Evolutionary conservation across 257 asterid genomes (phyloP), one percentile per base, ranked within the genome.

Genomic region (Henckelia pumila): DNA sequence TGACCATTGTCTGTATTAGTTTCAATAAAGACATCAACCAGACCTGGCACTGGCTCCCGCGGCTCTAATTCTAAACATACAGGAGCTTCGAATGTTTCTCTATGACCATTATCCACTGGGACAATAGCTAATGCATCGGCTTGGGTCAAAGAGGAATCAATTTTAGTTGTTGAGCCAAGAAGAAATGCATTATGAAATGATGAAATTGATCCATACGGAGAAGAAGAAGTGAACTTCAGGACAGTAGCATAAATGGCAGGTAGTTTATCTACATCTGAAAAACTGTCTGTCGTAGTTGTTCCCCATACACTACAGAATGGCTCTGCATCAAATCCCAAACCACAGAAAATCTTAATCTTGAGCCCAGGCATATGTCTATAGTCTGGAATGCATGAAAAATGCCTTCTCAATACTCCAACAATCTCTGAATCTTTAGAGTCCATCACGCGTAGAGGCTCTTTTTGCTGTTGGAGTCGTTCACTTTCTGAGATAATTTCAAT

Each of bases 1-100:
- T 83, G 89, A 56, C 95, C 92, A 68, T 86, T 79, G 65, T 81
- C 95, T 35, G 96, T 79, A 78, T 93, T 90, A 63, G 96, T 61
- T 84, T 90, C 95, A 61, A 93, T 75, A 69, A 57, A 77, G 63
- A 88, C 88, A 47, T 93, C 89, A 72, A 93, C 75, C 37, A 90
- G 80, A 59, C 98, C 96, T 29, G 98, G 98, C 75, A 88, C 76
- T 28, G 98, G 98, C 60, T 88, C 94, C 65, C 80, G 77, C 61
- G 97, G 98, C 78, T 93, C 97, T 80, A 93, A 85, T 71, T 93
- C 96, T 70, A 93, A 77, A 67, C 80, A 62, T 16, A 90, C 94
- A n/a, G 76, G 85, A 75, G 89, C 84, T 76, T 73, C 76, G 65
- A 70, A 77, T 73, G 68, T 78, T 55, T 83, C 91, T 13, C 67